Evolutionary conservation across 228 moss, liverwort and hornwort genomes (phyloP).

Genomic region (Sphagnum fallax): DNA sequence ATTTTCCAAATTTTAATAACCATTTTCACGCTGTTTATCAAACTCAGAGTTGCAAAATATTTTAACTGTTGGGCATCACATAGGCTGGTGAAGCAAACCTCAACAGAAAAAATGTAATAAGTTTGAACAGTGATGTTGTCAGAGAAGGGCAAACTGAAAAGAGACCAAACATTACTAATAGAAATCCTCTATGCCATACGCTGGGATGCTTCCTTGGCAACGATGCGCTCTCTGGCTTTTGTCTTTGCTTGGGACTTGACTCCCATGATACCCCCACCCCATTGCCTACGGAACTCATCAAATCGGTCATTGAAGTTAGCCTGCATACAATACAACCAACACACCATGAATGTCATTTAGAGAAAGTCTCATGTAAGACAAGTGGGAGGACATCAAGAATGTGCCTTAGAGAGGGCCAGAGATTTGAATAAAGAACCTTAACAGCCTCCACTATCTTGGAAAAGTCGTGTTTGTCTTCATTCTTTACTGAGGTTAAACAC

Average conservation of each 20-base stretch:
- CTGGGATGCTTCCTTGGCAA: conserved; percentile 60
- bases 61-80: too few relatives aligned
- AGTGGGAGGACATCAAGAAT: neutral
- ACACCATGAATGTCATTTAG: neutral
- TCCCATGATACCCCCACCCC: conserved; percentile 69
- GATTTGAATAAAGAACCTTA: conserved; percentile 22
- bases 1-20: too few relatives aligned
- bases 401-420: neutral
- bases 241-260: conserved; percentile 64
- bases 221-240: conserved; percentile 37
- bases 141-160: too few relatives aligned
- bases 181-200: conserved; percentile 16
- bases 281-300: conserved; percentile 58
- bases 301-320: conserved; percentile 62
- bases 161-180: neutral
- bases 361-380: neutral
- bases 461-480: conserved; percentile 64
- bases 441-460: conserved; percentile 66
- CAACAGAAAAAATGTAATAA: too few relatives aligned
- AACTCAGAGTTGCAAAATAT: too few relatives aligned
- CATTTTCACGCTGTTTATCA: too few relatives aligned
- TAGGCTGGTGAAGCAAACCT: too few relatives aligned
- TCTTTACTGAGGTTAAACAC: conserved; percentile 57
- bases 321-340: conserved; percentile 13
- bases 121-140: too few relatives aligned